Evolutionary conservation across 2,329 filamentous ascomycete genomes (phyloP).

Genomic region (Balansia obtecta): DNA sequence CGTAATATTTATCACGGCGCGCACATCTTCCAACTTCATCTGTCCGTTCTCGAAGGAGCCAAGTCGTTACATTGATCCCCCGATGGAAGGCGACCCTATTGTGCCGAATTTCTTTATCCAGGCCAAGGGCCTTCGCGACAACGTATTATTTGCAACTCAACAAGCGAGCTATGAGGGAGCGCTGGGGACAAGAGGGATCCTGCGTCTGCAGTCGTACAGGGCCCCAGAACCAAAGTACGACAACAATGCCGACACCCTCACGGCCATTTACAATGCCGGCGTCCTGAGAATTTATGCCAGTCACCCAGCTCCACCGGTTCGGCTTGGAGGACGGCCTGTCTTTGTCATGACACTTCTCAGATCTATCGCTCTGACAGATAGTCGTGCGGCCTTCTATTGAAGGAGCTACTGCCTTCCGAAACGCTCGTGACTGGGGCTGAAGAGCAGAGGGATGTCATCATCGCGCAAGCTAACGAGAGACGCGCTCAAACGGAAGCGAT

Average conservation of each 20-base stretch:
- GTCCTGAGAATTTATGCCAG: constrained; percentile 23
- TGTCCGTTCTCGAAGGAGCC: constrained; percentile 10
- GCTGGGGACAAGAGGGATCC: background rate
- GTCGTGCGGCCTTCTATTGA: constrained; percentile 16
- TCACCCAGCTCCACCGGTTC: constrained; percentile 17
- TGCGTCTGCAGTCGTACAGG: constrained; percentile 1
- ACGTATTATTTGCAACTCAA: constrained; percentile 7
- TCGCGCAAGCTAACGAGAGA: no score
- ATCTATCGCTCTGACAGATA: no score
- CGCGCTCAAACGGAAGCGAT: no score
- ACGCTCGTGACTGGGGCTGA: constrained; percentile 11
- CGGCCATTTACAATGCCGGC: constrained; percentile 22
- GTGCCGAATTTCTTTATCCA: constrained; percentile 27
- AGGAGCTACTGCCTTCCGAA: constrained; percentile 24
- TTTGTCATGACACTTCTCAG: constrained; percentile 30
- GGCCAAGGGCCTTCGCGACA: constrained; percentile 22
- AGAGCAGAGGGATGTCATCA: background rate
- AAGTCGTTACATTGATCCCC: constrained; percentile 17
- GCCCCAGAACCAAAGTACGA: constrained; percentile 18
- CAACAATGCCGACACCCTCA: constrained; percentile 24
- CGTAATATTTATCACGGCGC: constrained; percentile 24
- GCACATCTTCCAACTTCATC: constrained; percentile 16
- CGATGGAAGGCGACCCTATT: constrained; percentile 17
- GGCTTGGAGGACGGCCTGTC: constrained; percentile 17
- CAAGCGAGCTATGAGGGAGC: no score